These are phyloP conservation scores for Mrakiaceae sp. DNA, from an alignment of 1,284 basidiomycete species.

Conservation along the genomic window DNA sequence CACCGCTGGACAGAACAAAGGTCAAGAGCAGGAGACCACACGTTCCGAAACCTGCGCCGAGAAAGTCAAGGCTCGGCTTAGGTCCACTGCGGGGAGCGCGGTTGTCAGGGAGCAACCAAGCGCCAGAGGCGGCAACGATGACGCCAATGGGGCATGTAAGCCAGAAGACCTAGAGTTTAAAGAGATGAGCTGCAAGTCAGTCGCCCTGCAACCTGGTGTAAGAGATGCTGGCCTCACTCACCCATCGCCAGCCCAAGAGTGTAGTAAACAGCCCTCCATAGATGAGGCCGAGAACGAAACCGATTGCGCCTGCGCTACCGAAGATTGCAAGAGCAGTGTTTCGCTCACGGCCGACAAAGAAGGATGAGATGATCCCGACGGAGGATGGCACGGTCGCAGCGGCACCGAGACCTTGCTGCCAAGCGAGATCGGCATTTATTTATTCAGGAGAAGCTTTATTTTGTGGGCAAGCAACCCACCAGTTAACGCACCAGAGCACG, in stretches of 20 bases:
- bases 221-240: not conserved
- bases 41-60: constrained; percentile 15
- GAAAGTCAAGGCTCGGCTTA: constrained; percentile 15
- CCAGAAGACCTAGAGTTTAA: not conserved
- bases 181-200: not conserved
- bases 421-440: too few relatives aligned
- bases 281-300: constrained; percentile 13
- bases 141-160: not conserved
- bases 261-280: constrained; percentile 12
- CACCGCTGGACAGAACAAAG: constrained; percentile 11
- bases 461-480: too few relatives aligned
- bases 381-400: constrained; percentile 11
- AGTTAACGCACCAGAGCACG: constrained; percentile 20
- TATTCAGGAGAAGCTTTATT: too few relatives aligned
- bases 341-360: constrained; percentile 10
- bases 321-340: constrained; percentile 10
- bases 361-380: constrained; percentile 13
- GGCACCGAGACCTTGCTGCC: constrained; percentile 14
- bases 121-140: not conserved
- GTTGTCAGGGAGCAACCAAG: not conserved
- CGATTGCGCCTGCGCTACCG: constrained; percentile 13
- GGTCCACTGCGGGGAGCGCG: not conserved
- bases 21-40: constrained; percentile 13
- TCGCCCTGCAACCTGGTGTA: not conserved
- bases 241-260: constrained; percentile 12